phyloP scores from a whole-genome alignment of 2,329 filamentous ascomycete genomes.

The Cadophora luteo-olivacea region DNA sequence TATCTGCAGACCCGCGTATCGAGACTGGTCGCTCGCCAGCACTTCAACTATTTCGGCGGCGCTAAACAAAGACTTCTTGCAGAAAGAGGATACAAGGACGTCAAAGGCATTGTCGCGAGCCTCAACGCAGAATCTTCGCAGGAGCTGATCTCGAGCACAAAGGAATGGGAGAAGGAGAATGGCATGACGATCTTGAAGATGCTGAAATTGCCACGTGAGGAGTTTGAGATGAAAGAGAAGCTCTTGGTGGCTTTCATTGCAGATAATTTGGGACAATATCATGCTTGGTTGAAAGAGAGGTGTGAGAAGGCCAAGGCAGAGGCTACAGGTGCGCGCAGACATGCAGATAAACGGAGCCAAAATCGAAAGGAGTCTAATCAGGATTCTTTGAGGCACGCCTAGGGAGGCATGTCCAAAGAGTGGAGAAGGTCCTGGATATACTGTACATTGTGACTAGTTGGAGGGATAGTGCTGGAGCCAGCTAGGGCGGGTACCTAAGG shows the following conservation, averaged over 20 bases:
- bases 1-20: constrained; percentile 3
- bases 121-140: not conserved
- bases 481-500: too few relatives aligned
- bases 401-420: not conserved
- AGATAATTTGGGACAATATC: not conserved
- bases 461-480: too few relatives aligned
- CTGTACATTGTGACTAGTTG: not conserved
- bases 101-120: not conserved
- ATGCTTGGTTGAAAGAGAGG: not conserved
- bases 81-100: not conserved
- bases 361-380: not conserved
- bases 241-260: not conserved
- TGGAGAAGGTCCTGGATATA: not conserved
- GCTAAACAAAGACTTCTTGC: not conserved
- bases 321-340: too few relatives aligned
- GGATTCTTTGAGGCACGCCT: too few relatives aligned
- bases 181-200: not conserved
- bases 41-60: not conserved
- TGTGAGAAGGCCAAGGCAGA: not conserved
- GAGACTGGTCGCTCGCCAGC: not conserved
- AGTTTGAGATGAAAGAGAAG: not conserved
- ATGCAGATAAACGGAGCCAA: not conserved
- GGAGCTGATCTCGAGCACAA: not conserved
- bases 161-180: not conserved
- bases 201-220: not conserved